Conservation (phyloP, 768 basidiomycete species). For the Cystobasidium tubakii region DNA sequence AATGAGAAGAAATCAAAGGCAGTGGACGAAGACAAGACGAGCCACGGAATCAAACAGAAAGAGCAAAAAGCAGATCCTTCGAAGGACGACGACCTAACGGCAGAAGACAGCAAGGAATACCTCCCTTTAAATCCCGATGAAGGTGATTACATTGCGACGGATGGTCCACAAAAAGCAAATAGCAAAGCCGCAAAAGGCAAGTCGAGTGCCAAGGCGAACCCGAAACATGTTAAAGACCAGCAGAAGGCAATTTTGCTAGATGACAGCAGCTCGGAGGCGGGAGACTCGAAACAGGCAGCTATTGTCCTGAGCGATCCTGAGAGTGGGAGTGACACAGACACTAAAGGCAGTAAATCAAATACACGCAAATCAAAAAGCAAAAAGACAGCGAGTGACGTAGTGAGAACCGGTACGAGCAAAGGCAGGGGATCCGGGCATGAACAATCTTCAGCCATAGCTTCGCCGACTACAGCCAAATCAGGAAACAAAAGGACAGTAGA, state of each 20-base stretch:
- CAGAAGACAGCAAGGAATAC: background rate
- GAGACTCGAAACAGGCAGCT: background rate
- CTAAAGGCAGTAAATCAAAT: background rate
- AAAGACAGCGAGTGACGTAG: no score
- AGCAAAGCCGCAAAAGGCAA: background rate
- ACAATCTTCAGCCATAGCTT: no score
- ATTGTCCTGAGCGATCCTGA: background rate
- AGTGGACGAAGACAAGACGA: background rate
- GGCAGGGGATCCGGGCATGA: background rate
- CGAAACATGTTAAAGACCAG: background rate
- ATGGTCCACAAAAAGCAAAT: background rate
- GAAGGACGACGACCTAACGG: background rate
- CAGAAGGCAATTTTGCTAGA: background rate
- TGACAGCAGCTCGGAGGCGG: background rate
- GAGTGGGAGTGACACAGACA: background rate
- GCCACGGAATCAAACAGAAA: background rate
- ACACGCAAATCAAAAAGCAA: background rate
- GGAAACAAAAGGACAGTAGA: background rate
- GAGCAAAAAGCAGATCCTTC: background rate
- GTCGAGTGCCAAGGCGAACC: background rate
- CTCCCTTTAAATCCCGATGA: constrained; percentile 32
- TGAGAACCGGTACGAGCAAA: no score
- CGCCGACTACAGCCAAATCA: no score
- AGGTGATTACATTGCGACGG: background rate
- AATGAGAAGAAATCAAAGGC: background rate